These are phyloP conservation scores for Collybia sp. DNA, from an alignment of 768 basidiomycete species.

Conservation along the genomic window DNA sequence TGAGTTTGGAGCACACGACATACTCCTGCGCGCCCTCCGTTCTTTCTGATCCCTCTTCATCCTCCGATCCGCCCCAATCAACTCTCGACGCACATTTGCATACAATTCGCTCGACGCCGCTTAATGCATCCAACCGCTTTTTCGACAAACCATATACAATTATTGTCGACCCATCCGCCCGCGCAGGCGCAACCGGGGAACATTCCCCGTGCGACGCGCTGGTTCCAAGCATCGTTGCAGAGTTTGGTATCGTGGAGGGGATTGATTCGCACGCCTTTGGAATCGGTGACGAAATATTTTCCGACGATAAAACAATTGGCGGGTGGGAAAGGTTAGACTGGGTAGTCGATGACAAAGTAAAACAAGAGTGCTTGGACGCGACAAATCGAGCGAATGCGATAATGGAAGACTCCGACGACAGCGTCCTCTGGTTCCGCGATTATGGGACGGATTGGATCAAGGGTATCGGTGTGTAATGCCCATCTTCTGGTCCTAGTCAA, in stretches of 20 bases:
- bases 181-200: constrained; percentile 86
- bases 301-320: constrained; percentile 8
- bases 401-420: constrained; percentile 77
- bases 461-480: constrained; percentile 45
- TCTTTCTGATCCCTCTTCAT: constrained; percentile 15
- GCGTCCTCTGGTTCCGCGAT: constrained; percentile 74
- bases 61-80: constrained; percentile 29
- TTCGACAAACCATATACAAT: constrained; percentile 85
- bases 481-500: background rate
- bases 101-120: constrained; percentile 58
- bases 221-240: constrained; percentile 81
- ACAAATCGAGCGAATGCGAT: constrained; percentile 49
- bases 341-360: constrained; percentile 59
- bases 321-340: constrained; percentile 71
- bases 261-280: constrained; percentile 48
- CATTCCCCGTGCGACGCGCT: constrained; percentile 90
- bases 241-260: constrained; percentile 72
- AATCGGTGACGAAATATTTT: constrained; percentile 3
- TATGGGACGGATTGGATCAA: constrained; percentile 91
- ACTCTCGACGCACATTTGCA: constrained; percentile 70
- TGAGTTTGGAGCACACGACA: constrained; percentile 79
- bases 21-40: constrained; percentile 29
- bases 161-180: constrained; percentile 79
- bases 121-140: constrained; percentile 75
- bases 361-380: constrained; percentile 54